phyloP scores from a whole-genome alignment of 2,329 filamentous ascomycete species.

The Apiospora pterosperma region DNA sequence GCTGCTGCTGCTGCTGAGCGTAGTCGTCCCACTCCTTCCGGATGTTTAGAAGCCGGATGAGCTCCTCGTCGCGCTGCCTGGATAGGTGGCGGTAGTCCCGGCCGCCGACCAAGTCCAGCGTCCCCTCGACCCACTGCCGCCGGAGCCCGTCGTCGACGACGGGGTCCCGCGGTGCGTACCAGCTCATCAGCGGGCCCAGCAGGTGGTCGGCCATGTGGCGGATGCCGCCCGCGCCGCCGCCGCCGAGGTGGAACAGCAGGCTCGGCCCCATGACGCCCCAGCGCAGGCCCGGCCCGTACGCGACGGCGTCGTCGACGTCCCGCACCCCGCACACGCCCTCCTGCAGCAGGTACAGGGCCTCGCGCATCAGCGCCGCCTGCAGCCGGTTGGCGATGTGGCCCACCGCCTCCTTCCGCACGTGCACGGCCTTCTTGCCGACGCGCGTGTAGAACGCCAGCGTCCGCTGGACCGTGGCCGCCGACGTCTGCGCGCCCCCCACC shows the following conservation, averaged over 20 bases:
- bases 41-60: slow-evolving; percentile 15
- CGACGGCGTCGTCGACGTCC: slow-evolving; percentile 16
- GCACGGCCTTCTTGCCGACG: slow-evolving; percentile 37
- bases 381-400: slow-evolving; percentile 44
- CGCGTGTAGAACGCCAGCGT: slow-evolving; percentile 35
- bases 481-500: slow-evolving; percentile 32
- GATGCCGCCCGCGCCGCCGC: slow-evolving; percentile 14
- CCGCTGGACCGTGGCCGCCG: slow-evolving; percentile 15
- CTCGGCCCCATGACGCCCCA: slow-evolving; percentile 18
- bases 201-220: slow-evolving; percentile 17
- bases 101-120: slow-evolving; percentile 10
- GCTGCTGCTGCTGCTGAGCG: background rate
- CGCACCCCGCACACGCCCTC: slow-evolving; percentile 11
- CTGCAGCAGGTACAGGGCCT: slow-evolving; percentile 27
- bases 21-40: slow-evolving; percentile 14
- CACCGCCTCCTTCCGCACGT: slow-evolving; percentile 36
- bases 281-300: slow-evolving; percentile 15
- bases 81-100: slow-evolving; percentile 13
- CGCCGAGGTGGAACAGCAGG: slow-evolving; percentile 16
- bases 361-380: slow-evolving; percentile 34
- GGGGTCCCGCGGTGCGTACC: slow-evolving; percentile 17
- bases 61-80: slow-evolving; percentile 15
- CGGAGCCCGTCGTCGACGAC: slow-evolving; percentile 16
- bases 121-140: slow-evolving; percentile 16
- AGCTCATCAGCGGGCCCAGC: slow-evolving; percentile 16